A percentile compares a stretch with the other conserved stretches of the same genome.
Evolutionary conservation across 2,329 filamentous ascomycete genomes (phyloP).

Genomic region (Neofusicoccum laricinum): DNA sequence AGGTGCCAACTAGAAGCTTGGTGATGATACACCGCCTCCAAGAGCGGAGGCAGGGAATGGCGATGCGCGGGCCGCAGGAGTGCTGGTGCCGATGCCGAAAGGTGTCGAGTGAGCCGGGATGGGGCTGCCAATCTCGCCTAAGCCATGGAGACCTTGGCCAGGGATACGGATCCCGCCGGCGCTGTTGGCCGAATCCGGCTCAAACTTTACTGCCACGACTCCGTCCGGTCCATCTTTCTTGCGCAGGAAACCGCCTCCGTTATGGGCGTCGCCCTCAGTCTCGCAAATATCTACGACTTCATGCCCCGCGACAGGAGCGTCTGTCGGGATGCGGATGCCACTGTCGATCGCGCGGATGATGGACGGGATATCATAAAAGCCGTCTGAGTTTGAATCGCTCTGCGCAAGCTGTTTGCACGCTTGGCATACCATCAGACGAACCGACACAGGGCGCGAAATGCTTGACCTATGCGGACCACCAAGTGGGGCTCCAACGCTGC

Average conservation of each 20-base stretch:
- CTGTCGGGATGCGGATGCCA: slow-evolving; percentile 58
- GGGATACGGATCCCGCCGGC: slow-evolving; percentile 11
- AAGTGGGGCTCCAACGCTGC: slow-evolving; percentile 24
- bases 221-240: slow-evolving; percentile 47
- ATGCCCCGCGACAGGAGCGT: slow-evolving; percentile 54
- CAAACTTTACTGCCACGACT: slow-evolving; percentile 44
- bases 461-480: slow-evolving; percentile 29
- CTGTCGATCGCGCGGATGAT: slow-evolving; percentile 62
- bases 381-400: slow-evolving; percentile 49
- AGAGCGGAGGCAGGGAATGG: slow-evolving; percentile 5
- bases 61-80: neutral
- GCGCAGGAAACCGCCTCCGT: slow-evolving; percentile 87
- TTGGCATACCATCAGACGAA: slow-evolving; percentile 72
- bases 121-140: slow-evolving; percentile 50
- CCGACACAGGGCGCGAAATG: slow-evolving; percentile 57
- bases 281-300: slow-evolving; percentile 85
- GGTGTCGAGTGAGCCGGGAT: slow-evolving; percentile 2
- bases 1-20: slow-evolving; percentile 7
- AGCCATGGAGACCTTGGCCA: slow-evolving; percentile 22
- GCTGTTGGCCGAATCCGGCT: slow-evolving; percentile 21
- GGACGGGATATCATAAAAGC: slow-evolving; percentile 67
- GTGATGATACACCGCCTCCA: slow-evolving; percentile 13
- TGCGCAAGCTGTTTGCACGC: slow-evolving; percentile 67
- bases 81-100: neutral
- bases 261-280: slow-evolving; percentile 79